phyloP scores from a whole-genome alignment of 768 basidiomycete species.

The Pisolithus microcarpus region DNA sequence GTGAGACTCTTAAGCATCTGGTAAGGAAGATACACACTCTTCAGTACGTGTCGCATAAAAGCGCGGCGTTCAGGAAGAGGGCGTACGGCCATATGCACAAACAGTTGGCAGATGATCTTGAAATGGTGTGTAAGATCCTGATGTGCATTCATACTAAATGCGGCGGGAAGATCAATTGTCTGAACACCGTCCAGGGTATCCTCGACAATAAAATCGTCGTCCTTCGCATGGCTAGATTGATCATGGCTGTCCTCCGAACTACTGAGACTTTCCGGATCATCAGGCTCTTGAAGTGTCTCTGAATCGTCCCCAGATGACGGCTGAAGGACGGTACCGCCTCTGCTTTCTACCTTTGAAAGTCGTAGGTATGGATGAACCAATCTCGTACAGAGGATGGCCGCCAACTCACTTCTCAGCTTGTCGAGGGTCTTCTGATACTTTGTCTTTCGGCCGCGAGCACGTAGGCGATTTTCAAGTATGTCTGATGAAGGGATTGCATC shows the following conservation, averaged over 20 bases:
- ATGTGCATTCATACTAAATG: slow-evolving; percentile 76
- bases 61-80: slow-evolving; percentile 41
- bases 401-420: slow-evolving; percentile 51
- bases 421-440: slow-evolving; percentile 59
- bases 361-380: slow-evolving; percentile 4
- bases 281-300: slow-evolving; percentile 8
- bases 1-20: neutral
- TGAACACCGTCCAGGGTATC: slow-evolving; percentile 43
- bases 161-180: slow-evolving; percentile 50
- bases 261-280: too few species aligned
- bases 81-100: slow-evolving; percentile 72
- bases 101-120: slow-evolving; percentile 83
- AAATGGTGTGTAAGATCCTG: slow-evolving; percentile 74
- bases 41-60: slow-evolving; percentile 48
- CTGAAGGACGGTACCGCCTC: slow-evolving; percentile 26
- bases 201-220: slow-evolving; percentile 52
- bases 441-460: slow-evolving; percentile 52
- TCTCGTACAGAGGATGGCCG: neutral
- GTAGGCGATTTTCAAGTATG: slow-evolving; percentile 58
- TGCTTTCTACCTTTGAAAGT: slow-evolving; percentile 36
- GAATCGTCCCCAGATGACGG: slow-evolving; percentile 30
- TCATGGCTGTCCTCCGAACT: neutral
- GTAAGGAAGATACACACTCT: slow-evolving; percentile 31
- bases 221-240: slow-evolving; percentile 11
- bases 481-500: slow-evolving; percentile 29